Evolutionary conservation across 176 grass and related monocot species (phyloP).

Genomic region (Phragmites australis): DNA sequence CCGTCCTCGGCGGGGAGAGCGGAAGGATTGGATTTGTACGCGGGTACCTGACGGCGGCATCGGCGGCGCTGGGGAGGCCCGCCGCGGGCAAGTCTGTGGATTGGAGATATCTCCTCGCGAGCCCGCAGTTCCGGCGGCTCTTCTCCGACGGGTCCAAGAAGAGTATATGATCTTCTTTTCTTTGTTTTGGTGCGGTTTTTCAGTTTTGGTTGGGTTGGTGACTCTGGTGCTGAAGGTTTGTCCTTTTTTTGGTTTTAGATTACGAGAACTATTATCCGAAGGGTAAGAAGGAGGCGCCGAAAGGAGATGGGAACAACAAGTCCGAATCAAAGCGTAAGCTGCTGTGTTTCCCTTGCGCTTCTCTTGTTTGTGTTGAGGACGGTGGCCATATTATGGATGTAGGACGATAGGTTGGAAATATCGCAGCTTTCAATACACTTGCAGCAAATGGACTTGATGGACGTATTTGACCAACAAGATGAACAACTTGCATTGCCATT

Average conservation of each 20-base stretch:
- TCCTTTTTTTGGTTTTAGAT: slow-evolving; percentile 48
- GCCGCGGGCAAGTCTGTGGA: slow-evolving; percentile 44
- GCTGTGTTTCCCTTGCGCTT: not conserved
- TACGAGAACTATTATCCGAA: slow-evolving; percentile 91
- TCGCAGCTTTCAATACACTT: not conserved
- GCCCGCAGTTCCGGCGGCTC: slow-evolving; percentile 68
- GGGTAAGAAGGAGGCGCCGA: slow-evolving; percentile 83
- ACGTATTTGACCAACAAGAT: not conserved
- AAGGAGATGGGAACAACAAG: slow-evolving; percentile 76
- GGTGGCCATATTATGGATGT: not conserved
- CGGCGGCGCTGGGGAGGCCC: slow-evolving; percentile 43
- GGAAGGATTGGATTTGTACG: slow-evolving; percentile 45
- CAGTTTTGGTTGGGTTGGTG: not conserved
- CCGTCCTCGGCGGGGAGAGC: slow-evolving; percentile 30
- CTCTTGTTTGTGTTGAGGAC: slow-evolving; percentile 1
- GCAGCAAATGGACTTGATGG: not conserved
- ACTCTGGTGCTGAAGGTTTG: not conserved
- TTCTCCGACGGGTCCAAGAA: slow-evolving; percentile 81
- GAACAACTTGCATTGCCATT: not conserved
- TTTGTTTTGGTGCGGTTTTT: not conserved
- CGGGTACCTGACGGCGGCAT: slow-evolving; percentile 60
- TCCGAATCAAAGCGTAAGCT: slow-evolving; percentile 72
- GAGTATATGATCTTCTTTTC: slow-evolving; percentile 43
- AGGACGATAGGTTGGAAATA: not conserved
- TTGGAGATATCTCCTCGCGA: slow-evolving; percentile 74